Evolutionary conservation across 2,329 filamentous ascomycete genomes (phyloP).

Genomic region (Diaporthe destruens): DNA sequence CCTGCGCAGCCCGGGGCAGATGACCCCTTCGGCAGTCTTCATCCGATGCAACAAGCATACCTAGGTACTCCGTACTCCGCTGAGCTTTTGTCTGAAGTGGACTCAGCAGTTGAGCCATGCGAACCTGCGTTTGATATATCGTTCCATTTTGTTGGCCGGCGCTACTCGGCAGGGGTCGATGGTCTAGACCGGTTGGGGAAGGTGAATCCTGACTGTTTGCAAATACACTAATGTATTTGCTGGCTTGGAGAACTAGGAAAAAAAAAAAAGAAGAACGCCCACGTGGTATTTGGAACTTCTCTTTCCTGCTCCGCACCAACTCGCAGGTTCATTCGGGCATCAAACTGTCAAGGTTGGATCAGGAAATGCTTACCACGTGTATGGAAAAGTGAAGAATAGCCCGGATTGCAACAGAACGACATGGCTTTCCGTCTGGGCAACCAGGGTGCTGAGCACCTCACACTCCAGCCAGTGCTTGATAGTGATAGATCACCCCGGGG

Average conservation of each 20-base stretch:
- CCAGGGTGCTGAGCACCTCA: background rate
- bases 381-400: background rate
- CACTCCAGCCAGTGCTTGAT: background rate
- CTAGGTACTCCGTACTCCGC: no score
- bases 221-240: background rate
- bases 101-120: slow-evolving; percentile 6
- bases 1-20: slow-evolving; percentile 5
- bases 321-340: background rate
- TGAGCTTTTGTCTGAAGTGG: slow-evolving; percentile 3
- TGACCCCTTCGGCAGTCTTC: slow-evolving; percentile 14
- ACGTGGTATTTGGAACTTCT: slow-evolving; percentile 8
- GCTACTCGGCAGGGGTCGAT: slow-evolving; percentile 23
- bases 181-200: slow-evolving; percentile 18
- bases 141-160: no score
- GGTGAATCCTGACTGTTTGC: slow-evolving; percentile 10
- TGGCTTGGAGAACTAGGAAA: background rate
- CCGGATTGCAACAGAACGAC: slow-evolving; percentile 13
- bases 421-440: background rate
- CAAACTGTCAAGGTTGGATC: background rate
- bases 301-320: background rate
- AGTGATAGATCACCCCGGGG: slow-evolving; percentile 16
- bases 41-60: slow-evolving; percentile 28
- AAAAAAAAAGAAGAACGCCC: slow-evolving; percentile 15
- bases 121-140: no score
- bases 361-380: background rate